These are phyloP conservation scores for Podila minutissima DNA, from an alignment of 192 early-diverging fungal species.

Conservation along the genomic window DNA sequence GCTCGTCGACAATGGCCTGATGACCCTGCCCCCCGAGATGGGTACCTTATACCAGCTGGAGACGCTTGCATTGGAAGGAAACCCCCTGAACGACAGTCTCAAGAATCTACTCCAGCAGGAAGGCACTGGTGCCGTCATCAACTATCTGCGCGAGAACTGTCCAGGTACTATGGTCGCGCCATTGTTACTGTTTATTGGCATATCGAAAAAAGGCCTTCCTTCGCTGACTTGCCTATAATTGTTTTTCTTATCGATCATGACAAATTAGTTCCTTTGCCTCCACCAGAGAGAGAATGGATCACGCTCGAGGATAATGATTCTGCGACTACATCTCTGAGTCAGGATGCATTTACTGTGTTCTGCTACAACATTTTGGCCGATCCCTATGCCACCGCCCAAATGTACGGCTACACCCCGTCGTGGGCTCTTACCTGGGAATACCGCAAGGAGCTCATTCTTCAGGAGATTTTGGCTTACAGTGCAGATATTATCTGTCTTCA, in stretches of 20 bases:
- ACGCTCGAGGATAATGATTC: slow-evolving; percentile 79
- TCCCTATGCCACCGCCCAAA: slow-evolving; percentile 87
- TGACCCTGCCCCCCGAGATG: slow-evolving; percentile 86
- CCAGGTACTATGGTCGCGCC: slow-evolving; percentile 63
- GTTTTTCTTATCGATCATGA: too few species aligned
- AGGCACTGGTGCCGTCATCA: slow-evolving; percentile 83
- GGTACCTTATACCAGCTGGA: slow-evolving; percentile 92
- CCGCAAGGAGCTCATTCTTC: slow-evolving; percentile 86
- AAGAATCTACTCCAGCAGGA: slow-evolving; percentile 86
- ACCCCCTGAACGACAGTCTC: slow-evolving; percentile 87
- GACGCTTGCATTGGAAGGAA: slow-evolving; percentile 93
- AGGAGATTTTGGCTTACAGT: slow-evolving; percentile 86
- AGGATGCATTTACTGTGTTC: slow-evolving; percentile 88
- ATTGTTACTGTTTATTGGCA: not conserved
- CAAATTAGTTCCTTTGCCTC: slow-evolving; percentile 72
- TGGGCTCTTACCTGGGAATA: slow-evolving; percentile 97
- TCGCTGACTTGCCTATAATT: too few species aligned
- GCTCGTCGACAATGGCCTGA: slow-evolving; percentile 91
- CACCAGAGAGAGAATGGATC: slow-evolving; percentile 93
- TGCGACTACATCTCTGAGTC: slow-evolving; percentile 57
- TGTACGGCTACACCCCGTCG: slow-evolving; percentile 94
- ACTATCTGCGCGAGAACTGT: slow-evolving; percentile 88
- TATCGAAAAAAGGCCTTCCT: too few species aligned
- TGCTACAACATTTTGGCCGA: slow-evolving; percentile 94
- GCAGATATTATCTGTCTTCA: slow-evolving; percentile 95